These are phyloP conservation scores for Ogataea corticis DNA, from an alignment of 805 yeast species.

Conservation along the genomic window DNA sequence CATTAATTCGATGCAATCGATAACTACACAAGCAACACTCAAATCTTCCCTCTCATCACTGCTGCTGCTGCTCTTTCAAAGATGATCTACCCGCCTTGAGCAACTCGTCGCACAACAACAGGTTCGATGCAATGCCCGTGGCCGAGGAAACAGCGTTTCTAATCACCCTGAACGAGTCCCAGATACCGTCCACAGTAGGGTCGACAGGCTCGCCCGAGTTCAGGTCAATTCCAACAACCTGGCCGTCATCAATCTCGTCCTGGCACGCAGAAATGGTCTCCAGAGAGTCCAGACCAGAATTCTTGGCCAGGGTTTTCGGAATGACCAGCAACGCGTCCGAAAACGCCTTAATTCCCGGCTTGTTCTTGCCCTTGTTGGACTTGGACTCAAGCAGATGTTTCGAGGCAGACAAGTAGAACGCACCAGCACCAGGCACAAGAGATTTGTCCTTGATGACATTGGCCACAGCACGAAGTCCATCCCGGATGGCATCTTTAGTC, in stretches of 20 bases:
- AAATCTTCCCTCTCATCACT: slow-evolving; percentile 1
- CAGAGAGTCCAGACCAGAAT: slow-evolving; percentile 91
- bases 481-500: slow-evolving; percentile 95
- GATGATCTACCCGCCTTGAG: slow-evolving; percentile 96
- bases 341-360: slow-evolving; percentile 90
- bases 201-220: slow-evolving; percentile 94
- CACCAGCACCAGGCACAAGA: slow-evolving; percentile 96
- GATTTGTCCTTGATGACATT: slow-evolving; percentile 84
- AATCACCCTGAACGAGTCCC: slow-evolving; percentile 94
- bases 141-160: slow-evolving; percentile 93
- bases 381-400: slow-evolving; percentile 59
- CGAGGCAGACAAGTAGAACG: slow-evolving; percentile 84
- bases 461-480: slow-evolving; percentile 92
- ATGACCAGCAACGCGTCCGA: slow-evolving; percentile 88
- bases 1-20: too few relatives aligned
- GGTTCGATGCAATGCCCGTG: slow-evolving; percentile 89
- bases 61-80: slow-evolving; percentile 49
- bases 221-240: slow-evolving; percentile 87
- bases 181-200: slow-evolving; percentile 89
- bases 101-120: slow-evolving; percentile 92
- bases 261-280: slow-evolving; percentile 88
- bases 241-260: slow-evolving; percentile 81
- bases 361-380: slow-evolving; percentile 75
- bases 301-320: slow-evolving; percentile 89
- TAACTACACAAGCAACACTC: not conserved